phyloP scores from a whole-genome alignment of 768 basidiomycete genomes.

The Phylloporus arenicola region DNA sequence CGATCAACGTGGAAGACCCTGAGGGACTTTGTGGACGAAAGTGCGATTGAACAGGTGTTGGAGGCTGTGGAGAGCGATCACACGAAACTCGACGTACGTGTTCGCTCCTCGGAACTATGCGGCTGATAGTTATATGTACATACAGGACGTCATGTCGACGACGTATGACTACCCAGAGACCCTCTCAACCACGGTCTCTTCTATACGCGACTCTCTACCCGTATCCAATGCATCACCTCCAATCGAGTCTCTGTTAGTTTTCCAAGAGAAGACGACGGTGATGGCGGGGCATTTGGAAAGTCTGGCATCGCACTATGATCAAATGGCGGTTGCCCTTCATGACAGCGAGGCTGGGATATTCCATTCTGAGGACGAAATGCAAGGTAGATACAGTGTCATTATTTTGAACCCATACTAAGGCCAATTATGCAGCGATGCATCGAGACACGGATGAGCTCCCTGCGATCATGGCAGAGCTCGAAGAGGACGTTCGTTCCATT shows the following conservation, averaged over 20 bases:
- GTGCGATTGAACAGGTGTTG: constrained; percentile 69
- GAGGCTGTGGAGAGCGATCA: constrained; percentile 72
- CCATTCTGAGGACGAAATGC: constrained; percentile 64
- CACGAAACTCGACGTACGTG: constrained; percentile 58
- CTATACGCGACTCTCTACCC: constrained; percentile 52
- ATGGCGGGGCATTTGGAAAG: constrained; percentile 75
- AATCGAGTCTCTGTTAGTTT: constrained; percentile 39
- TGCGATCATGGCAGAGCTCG: constrained; percentile 66
- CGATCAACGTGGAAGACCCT: constrained; percentile 72
- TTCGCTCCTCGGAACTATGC: not conserved
- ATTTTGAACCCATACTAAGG: not conserved
- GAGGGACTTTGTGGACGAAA: constrained; percentile 82
- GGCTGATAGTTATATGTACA: not conserved
- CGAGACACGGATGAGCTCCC: constrained; percentile 77
- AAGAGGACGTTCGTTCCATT: constrained; percentile 51
- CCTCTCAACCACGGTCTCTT: constrained; percentile 48
- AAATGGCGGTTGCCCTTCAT: constrained; percentile 64
- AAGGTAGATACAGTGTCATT: constrained; percentile 38
- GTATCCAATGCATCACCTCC: constrained; percentile 30
- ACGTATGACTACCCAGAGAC: constrained; percentile 68
- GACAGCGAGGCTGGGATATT: constrained; percentile 65
- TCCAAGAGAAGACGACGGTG: too few relatives aligned
- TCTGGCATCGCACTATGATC: constrained; percentile 68
- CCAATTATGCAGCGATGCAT: constrained; percentile 55
- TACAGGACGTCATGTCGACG: constrained; percentile 53